Conservation (phyloP, 1,284 basidiomycete genomes). For the Omphalotus olearius region DNA sequence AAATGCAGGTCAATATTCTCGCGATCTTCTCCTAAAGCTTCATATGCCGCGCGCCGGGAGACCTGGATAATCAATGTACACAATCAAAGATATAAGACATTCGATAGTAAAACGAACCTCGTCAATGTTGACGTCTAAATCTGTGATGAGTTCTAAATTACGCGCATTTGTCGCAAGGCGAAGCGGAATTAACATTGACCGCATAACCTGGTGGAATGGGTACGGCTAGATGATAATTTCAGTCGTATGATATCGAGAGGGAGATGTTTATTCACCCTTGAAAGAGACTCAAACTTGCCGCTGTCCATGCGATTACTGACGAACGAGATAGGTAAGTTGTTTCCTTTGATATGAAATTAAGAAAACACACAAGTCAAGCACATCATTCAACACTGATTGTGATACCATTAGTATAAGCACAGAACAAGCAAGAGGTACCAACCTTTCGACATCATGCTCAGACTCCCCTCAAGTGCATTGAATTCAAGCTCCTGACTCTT, state of each 20-base stretch:
- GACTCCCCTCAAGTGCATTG: slow-evolving; percentile 73
- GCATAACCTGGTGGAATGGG: slow-evolving; percentile 68
- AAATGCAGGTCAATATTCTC: slow-evolving; percentile 26
- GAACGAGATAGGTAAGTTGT: slow-evolving; percentile 2
- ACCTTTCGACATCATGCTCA: slow-evolving; percentile 91
- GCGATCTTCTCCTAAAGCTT: slow-evolving; percentile 35
- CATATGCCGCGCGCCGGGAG: slow-evolving; percentile 39
- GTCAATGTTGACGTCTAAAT: slow-evolving; percentile 63
- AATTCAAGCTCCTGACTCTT: slow-evolving; percentile 76
- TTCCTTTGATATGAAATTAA: slow-evolving; percentile 3
- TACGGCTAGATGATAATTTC: slow-evolving; percentile 43
- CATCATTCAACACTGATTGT: slow-evolving; percentile 78
- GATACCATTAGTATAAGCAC: slow-evolving; percentile 33
- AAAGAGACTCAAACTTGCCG: slow-evolving; percentile 71
- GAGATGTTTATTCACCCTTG: slow-evolving; percentile 35
- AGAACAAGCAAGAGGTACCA: slow-evolving; percentile 5
- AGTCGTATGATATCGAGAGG: not conserved
- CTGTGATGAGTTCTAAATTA: slow-evolving; percentile 51
- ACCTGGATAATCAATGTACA: slow-evolving; percentile 18
- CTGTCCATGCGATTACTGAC: slow-evolving; percentile 70
- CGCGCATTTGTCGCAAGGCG: slow-evolving; percentile 60
- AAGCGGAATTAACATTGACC: slow-evolving; percentile 63
- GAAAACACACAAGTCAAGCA: slow-evolving; percentile 69
- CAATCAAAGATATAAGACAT: not conserved
- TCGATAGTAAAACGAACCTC: slow-evolving; percentile 23